A percentile compares a stretch with the other conserved stretches of the same genome.
phyloP scores from a whole-genome alignment of 768 basidiomycete genomes.

The Kwoniella sp. region DNA sequence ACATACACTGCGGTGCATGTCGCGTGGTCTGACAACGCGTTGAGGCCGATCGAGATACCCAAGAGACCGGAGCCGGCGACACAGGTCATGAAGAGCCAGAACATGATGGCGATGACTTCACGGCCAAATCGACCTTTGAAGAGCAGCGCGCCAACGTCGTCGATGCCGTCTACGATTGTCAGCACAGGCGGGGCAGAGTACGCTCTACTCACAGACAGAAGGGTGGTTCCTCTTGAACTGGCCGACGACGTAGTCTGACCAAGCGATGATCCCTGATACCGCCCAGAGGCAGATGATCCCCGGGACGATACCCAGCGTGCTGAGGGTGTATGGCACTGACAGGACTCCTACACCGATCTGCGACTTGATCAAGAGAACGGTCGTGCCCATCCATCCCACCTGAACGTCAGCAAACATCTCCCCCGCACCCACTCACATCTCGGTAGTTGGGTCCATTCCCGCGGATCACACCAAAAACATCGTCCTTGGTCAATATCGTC shows the following conservation, averaged over 20 bases:
- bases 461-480: slow-evolving; percentile 27
- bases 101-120: slow-evolving; percentile 22
- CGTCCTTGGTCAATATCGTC: slow-evolving; percentile 13
- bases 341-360: slow-evolving; percentile 36
- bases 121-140: slow-evolving; percentile 6
- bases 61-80: slow-evolving; percentile 42
- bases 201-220: slow-evolving; percentile 19
- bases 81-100: slow-evolving; percentile 22
- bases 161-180: slow-evolving; percentile 2
- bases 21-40: slow-evolving; percentile 46
- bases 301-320: slow-evolving; percentile 10
- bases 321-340: slow-evolving; percentile 14
- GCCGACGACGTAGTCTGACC: slow-evolving; percentile 31
- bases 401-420: slow-evolving; percentile 7
- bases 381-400: slow-evolving; percentile 22
- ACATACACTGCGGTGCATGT: slow-evolving; percentile 51
- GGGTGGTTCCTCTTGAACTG: slow-evolving; percentile 43
- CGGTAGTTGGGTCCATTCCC: slow-evolving; percentile 28
- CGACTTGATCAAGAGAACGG: slow-evolving; percentile 30
- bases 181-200: too few species aligned
- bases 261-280: slow-evolving; percentile 23
- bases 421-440: slow-evolving; percentile 17
- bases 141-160: slow-evolving; percentile 5
- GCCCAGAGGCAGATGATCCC: slow-evolving; percentile 21
- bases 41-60: slow-evolving; percentile 42